Evolutionary conservation across 768 basidiomycete genomes (phyloP), one percentile per base, ranked within the genome.

Genomic region (Leucocoprinus leucothites): DNA sequence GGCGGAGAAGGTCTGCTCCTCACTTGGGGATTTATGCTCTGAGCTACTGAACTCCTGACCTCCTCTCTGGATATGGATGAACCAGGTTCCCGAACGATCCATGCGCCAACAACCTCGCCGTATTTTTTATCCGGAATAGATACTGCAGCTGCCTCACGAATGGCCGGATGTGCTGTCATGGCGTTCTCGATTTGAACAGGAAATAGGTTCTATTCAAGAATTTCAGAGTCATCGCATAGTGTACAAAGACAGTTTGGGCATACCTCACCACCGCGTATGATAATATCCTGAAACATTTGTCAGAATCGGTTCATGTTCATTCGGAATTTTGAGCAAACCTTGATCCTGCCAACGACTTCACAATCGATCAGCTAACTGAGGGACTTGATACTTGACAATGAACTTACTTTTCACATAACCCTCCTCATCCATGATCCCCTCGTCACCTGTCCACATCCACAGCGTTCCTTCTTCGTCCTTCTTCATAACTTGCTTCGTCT

Each of bases 361-460:
- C 16, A 11, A 9, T 38, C 31, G 38, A n/a, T 38, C 11, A 38
- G 38, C 31, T 6, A 38, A 38, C 16, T 13, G 4, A 38, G 38
- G 16, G 4, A 38, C 3, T 4, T 3, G 16, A 38, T n/a, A 13
- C 4, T 13, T 16, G 3, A 18, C 36, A 19, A 31, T 13, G 11
- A 47, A 72, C 84, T 57, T 61, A 90, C 91, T 83, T 60, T 71
- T 69, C 18, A 93, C 66, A 68, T 92, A 93, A 1, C 91, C 91
- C 51, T 93, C 86, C 50, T 85, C 81, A 60, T 94, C 91, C 71
- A 94, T 78, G 31, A 88, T 84, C 0, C 81, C 90, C 62, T 91
- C 82, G 63, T 94, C 91, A 1, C 91, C 91, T 0, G 87, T 91
- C 67, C 87, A 79, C 84, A 93, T 91, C 91, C 91, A 93, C 34